These are phyloP conservation scores for Trichoderma pleuroti DNA, from an alignment of 2,329 filamentous ascomycete species.

Conservation along the genomic window DNA sequence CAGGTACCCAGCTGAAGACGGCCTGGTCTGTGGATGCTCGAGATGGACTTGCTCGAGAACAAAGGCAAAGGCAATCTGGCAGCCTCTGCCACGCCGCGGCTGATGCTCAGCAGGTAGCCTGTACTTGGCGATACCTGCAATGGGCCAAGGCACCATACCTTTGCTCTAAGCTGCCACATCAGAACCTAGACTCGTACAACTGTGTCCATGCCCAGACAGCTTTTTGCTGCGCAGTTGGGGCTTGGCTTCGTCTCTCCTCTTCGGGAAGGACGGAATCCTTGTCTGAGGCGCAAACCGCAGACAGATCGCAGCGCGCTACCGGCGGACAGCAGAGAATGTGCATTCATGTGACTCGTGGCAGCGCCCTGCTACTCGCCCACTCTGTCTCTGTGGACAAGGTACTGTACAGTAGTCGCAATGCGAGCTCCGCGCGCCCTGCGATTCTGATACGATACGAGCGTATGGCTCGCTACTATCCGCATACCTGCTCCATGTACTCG, in stretches of 20 bases:
- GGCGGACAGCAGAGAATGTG: conserved; percentile 8
- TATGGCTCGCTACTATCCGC: background rate
- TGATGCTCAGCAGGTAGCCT: background rate
- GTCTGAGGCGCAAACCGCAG: conserved; percentile 4
- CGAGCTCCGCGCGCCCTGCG: background rate
- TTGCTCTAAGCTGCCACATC: conserved; percentile 19
- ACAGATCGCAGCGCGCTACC: conserved; percentile 13
- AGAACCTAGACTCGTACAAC: background rate
- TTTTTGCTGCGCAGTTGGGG: background rate
- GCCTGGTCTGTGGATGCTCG: background rate
- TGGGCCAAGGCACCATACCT: background rate
- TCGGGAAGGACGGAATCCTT: conserved; percentile 16
- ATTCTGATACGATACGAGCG: background rate
- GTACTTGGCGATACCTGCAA: background rate
- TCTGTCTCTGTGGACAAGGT: background rate
- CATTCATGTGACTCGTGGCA: conserved; percentile 11
- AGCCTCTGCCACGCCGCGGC: background rate
- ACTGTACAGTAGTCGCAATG: background rate
- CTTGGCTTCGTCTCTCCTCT: conserved; percentile 14
- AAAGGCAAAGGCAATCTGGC: background rate
- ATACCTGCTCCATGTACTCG: too few relatives aligned
- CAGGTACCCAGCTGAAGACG: background rate
- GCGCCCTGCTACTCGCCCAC: background rate
- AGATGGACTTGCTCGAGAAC: background rate
- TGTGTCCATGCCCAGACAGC: background rate